Evolutionary conservation across 805 yeast genomes (phyloP), one percentile per base, ranked within the genome.

Genomic region (Pichia cephalocereana): DNA sequence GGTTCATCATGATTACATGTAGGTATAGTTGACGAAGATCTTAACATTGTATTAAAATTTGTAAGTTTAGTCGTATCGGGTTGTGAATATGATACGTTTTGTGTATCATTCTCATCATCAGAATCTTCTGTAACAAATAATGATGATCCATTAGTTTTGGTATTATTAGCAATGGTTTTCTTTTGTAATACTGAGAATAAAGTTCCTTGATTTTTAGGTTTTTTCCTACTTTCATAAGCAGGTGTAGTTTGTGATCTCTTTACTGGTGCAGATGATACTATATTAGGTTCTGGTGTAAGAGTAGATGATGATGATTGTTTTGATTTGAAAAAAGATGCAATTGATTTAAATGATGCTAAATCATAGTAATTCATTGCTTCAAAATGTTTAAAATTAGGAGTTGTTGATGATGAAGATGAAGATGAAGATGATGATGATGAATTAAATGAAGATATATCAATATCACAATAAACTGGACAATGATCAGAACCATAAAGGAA

Each of bases 401-500:
- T 10, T 11, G 4, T 6, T 8, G 17, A 19, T 3, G 23, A 19
- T 19, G 4, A 19, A 3, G 23, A 30, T 8, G 17, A 19, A 19
- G 23, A 19, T 19, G 4, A 19, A 3, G 23, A 19, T 19, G 23
- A 6, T 8, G 17, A 32, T 8, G 26, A 26, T n/a, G 8, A 38
- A 15, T 8, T 32, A 6, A 8, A 14, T 26, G 11, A 28, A 19
- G 18, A 47, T 34, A 12, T 47, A 38, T 68, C 66, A 41, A 89
- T 58, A 61, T 88, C 97, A 1, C 88, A 73, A 58, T 63, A 88
- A 0, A 88, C 78, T 0, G 99, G 99, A 63, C 98, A 91, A 65
- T 91, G 99, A 62, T 91, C 99, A 0, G 96, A 87, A 0, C 99
- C 99, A 61, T 76, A 68, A 1, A 90, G 57, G 41, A 72, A 72